These are phyloP conservation scores for Penicillium ochrochloron DNA, from an alignment of 495 filamentous ascomycete species.

Conservation along the genomic window DNA sequence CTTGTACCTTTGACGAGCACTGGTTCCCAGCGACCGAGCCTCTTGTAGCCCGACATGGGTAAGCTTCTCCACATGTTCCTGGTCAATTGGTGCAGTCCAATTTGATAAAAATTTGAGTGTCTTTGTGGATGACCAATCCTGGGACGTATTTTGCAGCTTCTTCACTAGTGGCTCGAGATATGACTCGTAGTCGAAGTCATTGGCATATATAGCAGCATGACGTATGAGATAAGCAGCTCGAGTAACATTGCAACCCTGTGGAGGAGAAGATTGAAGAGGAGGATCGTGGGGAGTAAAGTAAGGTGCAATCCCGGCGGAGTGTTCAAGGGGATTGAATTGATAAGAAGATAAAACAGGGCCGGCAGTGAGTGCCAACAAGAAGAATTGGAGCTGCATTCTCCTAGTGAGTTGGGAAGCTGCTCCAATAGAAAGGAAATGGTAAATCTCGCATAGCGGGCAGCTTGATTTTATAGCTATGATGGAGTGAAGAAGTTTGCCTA, in stretches of 20 bases:
- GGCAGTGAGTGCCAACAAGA: not conserved
- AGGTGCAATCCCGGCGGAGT: not conserved
- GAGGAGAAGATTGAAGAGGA: conserved; percentile 21
- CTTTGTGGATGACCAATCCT: not conserved
- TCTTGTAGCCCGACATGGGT: conserved; percentile 27
- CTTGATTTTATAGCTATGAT: not conserved
- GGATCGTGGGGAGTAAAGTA: conserved; percentile 11
- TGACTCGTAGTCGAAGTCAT: conserved; percentile 33
- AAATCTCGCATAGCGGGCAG: not conserved
- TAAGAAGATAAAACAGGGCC: not conserved
- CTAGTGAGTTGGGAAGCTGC: not conserved
- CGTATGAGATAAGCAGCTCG: conserved; percentile 30
- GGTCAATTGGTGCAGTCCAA: conserved; percentile 27
- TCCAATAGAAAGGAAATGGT: not conserved
- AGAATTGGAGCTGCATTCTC: not conserved
- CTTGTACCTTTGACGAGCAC: not conserved
- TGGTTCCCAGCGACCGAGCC: conserved; percentile 16
- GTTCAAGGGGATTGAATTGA: not conserved
- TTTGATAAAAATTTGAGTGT: conserved; percentile 7
- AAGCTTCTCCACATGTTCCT: conserved; percentile 29
- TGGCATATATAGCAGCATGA: conserved; percentile 36
- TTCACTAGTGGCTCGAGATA: conserved; percentile 20
- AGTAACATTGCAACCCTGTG: conserved; percentile 29
- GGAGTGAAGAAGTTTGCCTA: not conserved
- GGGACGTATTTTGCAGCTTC: not conserved